phyloP scores from a whole-genome alignment of 2,329 filamentous ascomycete species.

The Cordyceps farinosa region DNA sequence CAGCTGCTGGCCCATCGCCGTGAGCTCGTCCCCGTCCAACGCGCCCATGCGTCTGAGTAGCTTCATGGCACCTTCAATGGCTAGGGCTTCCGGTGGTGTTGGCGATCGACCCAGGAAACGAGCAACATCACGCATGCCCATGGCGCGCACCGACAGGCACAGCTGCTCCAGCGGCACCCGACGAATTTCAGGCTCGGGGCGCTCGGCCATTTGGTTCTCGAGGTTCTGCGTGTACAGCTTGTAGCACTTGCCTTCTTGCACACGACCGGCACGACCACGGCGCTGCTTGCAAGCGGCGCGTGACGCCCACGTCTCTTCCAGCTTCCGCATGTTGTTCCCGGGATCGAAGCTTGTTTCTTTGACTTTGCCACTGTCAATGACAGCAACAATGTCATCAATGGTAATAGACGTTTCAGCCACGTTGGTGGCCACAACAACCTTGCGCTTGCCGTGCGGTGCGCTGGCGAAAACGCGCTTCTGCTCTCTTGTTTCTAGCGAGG shows the following conservation, averaged over 20 bases:
- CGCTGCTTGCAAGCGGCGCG: conserved; percentile 91
- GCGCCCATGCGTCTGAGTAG: conserved; percentile 83
- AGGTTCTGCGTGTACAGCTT: conserved; percentile 88
- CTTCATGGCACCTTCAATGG: conserved; percentile 79
- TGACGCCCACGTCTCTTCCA: conserved; percentile 94
- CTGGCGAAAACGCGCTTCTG: conserved; percentile 81
- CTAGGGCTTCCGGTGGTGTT: conserved; percentile 80
- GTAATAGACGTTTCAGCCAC: conserved; percentile 98
- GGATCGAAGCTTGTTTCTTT: conserved; percentile 96
- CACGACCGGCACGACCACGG: conserved; percentile 87
- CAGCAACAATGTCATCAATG: conserved; percentile 93
- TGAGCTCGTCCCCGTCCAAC: conserved; percentile 79
- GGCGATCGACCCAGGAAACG: conserved; percentile 80
- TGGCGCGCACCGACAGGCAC: conserved; percentile 89
- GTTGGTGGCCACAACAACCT: conserved; percentile 92
- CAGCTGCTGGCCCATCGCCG: conserved; percentile 87
- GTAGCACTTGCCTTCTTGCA: conserved; percentile 87
- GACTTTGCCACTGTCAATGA: conserved; percentile 91
- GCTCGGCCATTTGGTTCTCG: conserved; percentile 79
- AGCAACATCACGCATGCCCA: conserved; percentile 82
- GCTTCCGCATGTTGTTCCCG: conserved; percentile 86
- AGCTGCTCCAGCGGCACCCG: conserved; percentile 91
- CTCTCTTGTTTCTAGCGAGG: conserved; percentile 82
- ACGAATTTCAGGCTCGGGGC: conserved; percentile 90
- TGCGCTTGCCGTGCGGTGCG: conserved; percentile 75